phyloP scores from a whole-genome alignment of 148 eudicot species.

The Camellia lanceoleosa region DNA sequence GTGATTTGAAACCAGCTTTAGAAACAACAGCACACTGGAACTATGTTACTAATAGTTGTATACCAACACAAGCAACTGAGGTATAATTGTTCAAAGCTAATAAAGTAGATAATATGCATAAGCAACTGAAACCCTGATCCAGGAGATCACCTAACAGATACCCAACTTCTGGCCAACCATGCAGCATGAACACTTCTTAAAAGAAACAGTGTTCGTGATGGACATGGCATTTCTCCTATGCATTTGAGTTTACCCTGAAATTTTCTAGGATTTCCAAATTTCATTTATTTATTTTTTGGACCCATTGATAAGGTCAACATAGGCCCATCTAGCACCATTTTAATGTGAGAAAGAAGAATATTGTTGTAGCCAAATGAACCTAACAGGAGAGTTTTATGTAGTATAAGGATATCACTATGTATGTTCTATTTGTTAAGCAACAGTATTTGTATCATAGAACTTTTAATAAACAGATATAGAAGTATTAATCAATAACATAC shows the following conservation, averaged over 20 bases:
- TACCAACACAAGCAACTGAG: neutral
- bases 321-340: neutral
- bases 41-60: neutral
- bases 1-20: constrained; percentile 10
- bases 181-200: neutral
- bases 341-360: neutral
- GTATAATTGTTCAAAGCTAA: constrained; percentile 2
- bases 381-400: neutral
- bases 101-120: neutral
- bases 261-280: neutral
- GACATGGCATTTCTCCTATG: neutral
- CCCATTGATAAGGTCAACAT: neutral
- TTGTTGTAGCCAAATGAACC: neutral
- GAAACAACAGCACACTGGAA: neutral
- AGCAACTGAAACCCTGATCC: neutral
- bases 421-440: neutral
- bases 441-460: neutral
- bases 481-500: neutral
- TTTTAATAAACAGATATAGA: neutral
- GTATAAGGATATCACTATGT: too few species aligned
- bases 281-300: neutral
- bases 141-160: neutral
- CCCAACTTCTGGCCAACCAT: neutral
- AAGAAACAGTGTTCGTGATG: neutral
- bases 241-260: neutral